A percentile compares a stretch with the other conserved stretches of the same genome.
phyloP scores from a whole-genome alignment of 352 stramenopile genomes.

The Phytophthora foliorum region DNA sequence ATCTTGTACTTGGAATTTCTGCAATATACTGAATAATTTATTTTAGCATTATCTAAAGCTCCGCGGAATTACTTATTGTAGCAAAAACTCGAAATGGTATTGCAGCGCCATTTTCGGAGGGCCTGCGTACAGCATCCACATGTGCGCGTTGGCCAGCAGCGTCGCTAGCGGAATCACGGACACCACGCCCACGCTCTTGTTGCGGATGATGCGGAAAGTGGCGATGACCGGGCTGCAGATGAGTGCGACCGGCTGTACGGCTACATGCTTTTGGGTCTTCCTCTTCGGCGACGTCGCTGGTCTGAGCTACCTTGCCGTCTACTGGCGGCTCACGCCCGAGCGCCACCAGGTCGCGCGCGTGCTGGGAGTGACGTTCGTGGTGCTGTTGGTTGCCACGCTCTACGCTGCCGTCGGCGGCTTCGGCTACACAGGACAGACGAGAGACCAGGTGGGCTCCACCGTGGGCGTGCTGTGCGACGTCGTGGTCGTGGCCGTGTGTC shows the following conservation, averaged over 20 bases:
- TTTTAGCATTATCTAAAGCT: not conserved
- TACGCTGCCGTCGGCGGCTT: slow-evolving; percentile 46
- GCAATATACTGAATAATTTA: slow-evolving; percentile 3
- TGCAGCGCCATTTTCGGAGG: not conserved
- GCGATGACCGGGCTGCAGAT: slow-evolving; percentile 48
- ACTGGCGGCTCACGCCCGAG: slow-evolving; percentile 49
- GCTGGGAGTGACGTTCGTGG: slow-evolving; percentile 20
- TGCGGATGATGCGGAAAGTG: slow-evolving; percentile 40
- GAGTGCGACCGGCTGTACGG: slow-evolving; percentile 53
- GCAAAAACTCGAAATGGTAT: not conserved
- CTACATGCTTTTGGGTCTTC: slow-evolving; percentile 49
- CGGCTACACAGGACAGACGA: slow-evolving; percentile 34
- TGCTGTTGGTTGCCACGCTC: slow-evolving; percentile 33
- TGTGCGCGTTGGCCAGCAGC: slow-evolving; percentile 46
- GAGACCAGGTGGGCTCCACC: slow-evolving; percentile 31
- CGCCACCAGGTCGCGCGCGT: slow-evolving; percentile 31
- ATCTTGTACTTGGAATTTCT: not conserved
- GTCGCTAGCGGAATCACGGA: slow-evolving; percentile 50
- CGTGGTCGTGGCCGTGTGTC: slow-evolving; percentile 31
- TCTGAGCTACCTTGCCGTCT: slow-evolving; percentile 53
- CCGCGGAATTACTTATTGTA: not conserved
- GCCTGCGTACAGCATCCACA: slow-evolving; percentile 49
- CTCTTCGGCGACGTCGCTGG: slow-evolving; percentile 37
- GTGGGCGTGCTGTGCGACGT: slow-evolving; percentile 43
- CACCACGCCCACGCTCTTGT: slow-evolving; percentile 37